Evolutionary conservation across 345 rosid genomes (phyloP), one percentile per base, ranked within the genome.

Genomic region (Clausena lansium): DNA sequence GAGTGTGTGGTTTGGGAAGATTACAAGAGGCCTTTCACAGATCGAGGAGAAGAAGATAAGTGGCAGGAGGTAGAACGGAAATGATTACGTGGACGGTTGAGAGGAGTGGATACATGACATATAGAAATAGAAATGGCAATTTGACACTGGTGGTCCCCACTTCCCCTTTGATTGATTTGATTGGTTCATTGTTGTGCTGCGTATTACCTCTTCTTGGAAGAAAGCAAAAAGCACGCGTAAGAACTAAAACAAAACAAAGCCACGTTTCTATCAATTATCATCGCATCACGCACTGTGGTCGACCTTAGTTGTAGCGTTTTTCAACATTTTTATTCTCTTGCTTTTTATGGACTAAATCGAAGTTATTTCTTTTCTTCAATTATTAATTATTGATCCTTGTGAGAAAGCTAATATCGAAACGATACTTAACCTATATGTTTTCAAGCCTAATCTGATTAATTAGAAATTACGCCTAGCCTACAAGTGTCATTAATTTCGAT

Each of bases 71-170:
- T 32, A 67, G 76, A 20, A 45, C 65, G n/a, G 52, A 74, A 54
- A 20, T 2, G 24, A 55, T 70, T 79, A 47, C 79, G 71, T 80
- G 85, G 79, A 77, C 79, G 71, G 71, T 54, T 6, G 77, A 64
- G 35, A 72, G 54, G 27, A 73, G 27, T 20, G 39, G 24, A 22
- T 5, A 15, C 58, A 20, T 19, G 69, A 47, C 33, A 20, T 50
- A 64, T 7, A 1, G 35, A 24, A 60, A 8, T 25, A 71, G 35
- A 24, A 60, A 8, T 25, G 72, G 25, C 58, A 47, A 77, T 22
- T 14, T 47, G 61, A 52, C 20, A 17, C 20, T 2, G 24, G 60
- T 70, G 81, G 79, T 57, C 55, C 77, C 67, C 32, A 33, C 14
- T 39, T 0, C 30, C 6, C 11, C 20, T 1, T 13, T 4, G 28